These are phyloP conservation scores for Collybia sordida DNA, from an alignment of 768 basidiomycete species.

Conservation along the genomic window DNA sequence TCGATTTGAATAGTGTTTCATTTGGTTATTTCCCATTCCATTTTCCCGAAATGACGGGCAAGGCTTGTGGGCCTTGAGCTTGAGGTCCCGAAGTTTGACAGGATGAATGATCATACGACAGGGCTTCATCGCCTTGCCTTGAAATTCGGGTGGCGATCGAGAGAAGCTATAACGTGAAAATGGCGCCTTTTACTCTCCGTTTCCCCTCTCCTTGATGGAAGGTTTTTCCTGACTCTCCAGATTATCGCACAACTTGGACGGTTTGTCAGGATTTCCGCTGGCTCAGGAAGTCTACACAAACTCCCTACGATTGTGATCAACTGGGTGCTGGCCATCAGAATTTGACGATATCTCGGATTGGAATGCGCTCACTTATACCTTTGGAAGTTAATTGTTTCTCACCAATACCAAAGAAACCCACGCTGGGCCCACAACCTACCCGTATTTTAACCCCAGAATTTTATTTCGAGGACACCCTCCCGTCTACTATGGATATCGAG, in stretches of 20 bases:
- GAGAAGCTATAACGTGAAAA: not conserved
- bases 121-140: slow-evolving; percentile 3
- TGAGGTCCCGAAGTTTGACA: slow-evolving; percentile 8
- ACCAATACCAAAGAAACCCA: too few relatives aligned
- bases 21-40: too few relatives aligned
- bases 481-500: too few relatives aligned
- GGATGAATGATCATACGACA: slow-evolving; percentile 7
- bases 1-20: too few relatives aligned
- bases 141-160: slow-evolving; percentile 2
- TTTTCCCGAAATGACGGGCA: not conserved
- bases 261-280: slow-evolving; percentile 3
- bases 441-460: too few relatives aligned
- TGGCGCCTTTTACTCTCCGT: too few relatives aligned
- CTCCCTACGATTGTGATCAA: not conserved
- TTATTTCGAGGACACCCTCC: too few relatives aligned
- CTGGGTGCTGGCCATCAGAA: too few relatives aligned
- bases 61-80: not conserved
- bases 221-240: not conserved
- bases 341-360: too few relatives aligned
- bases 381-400: too few relatives aligned
- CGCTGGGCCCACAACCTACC: too few relatives aligned
- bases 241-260: slow-evolving; percentile 1
- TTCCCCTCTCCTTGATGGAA: slow-evolving; percentile 4
- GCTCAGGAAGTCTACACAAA: not conserved
- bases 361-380: too few relatives aligned